Conservation (phyloP, 768 basidiomycete genomes). For the Hericium coralloides region DNA sequence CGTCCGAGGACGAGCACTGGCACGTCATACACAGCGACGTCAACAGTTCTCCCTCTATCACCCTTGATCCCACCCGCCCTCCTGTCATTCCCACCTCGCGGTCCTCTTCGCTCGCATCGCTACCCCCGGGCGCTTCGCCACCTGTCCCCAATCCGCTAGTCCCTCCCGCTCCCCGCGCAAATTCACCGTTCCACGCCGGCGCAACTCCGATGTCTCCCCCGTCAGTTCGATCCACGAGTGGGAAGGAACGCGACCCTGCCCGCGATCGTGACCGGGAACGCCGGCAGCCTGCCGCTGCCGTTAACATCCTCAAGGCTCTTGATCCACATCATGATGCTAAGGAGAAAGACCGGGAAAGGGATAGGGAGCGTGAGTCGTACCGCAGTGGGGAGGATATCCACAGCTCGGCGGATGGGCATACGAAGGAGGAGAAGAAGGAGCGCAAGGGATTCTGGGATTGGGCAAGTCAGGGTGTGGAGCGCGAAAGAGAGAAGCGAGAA, state of each 20-base stretch:
- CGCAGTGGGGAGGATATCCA: constrained; percentile 23
- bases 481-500: constrained; percentile 31
- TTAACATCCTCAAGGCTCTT: constrained; percentile 52
- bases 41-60: constrained; percentile 4
- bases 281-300: constrained; percentile 23
- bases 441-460: constrained; percentile 49
- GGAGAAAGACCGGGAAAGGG: constrained; percentile 5
- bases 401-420: constrained; percentile 14
- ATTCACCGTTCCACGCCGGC: constrained; percentile 3
- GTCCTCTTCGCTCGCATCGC: constrained; percentile 41
- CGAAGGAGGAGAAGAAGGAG: constrained; percentile 32
- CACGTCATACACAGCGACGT: constrained; percentile 26
- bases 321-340: constrained; percentile 38
- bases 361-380: constrained; percentile 22
- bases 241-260: constrained; percentile 10
- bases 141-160: constrained; percentile 22
- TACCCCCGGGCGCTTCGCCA: constrained; percentile 36
- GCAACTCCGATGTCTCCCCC: neutral
- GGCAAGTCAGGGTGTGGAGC: constrained; percentile 16
- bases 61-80: constrained; percentile 9
- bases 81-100: constrained; percentile 29
- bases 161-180: constrained; percentile 6
- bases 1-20: constrained; percentile 37
- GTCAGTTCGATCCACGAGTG: constrained; percentile 7
- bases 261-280: constrained; percentile 21